Base-by-base conservation (phyloP, 2,329 filamentous ascomycete genomes). In the Cladophialophora immunda region DNA sequence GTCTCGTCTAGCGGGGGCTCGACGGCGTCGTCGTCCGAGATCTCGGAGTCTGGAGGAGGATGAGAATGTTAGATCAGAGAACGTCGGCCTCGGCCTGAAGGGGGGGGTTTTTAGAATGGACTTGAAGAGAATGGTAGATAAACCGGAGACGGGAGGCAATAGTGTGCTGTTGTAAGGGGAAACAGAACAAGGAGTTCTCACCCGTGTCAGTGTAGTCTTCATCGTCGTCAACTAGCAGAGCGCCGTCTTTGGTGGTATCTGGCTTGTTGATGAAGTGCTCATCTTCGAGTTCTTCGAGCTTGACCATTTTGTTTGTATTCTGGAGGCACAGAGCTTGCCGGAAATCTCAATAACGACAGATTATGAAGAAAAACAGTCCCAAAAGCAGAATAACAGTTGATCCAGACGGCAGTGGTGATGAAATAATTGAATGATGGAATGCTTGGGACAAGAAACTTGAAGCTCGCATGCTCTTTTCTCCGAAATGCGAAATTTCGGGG, bases 231-330 rank as follows among this genome's bases (percentile, higher is more conserved):
- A 75, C 75, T 54, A 83, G 73, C 63, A 82, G 76, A 56, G 76
- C 90, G 67, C 89, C 87, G 65, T 87, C 84, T 72, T 85, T 84
- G 71, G 80, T 78, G 69, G 89, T 82, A 76, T 91, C 89, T 73
- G 85, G 82, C 80, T 91, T 89, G 79, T 87, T 84, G 82, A 90
- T 86, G 85, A 97, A 97, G 82, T 96, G 92, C 86, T 97, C 94
- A 79, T 98, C 94, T 79, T 96, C 90, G 77, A 98, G 94, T 85
- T 98, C 94, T 78, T 93, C 92, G 78, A 98, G 92, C 82, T 94
- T 93, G 81, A 98, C 94, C 94, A 98, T 97, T 75, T 68, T 74
- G 57, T n/a, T 27, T 32, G n/a, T 11, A 8, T 50, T 11, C 38
- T 8, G 27, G 53, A 30, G 9, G n/a, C 34, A 9, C 25, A 9